Evolutionary conservation across 345 rosid species (phyloP).

Genomic region (Acer saccharum): DNA sequence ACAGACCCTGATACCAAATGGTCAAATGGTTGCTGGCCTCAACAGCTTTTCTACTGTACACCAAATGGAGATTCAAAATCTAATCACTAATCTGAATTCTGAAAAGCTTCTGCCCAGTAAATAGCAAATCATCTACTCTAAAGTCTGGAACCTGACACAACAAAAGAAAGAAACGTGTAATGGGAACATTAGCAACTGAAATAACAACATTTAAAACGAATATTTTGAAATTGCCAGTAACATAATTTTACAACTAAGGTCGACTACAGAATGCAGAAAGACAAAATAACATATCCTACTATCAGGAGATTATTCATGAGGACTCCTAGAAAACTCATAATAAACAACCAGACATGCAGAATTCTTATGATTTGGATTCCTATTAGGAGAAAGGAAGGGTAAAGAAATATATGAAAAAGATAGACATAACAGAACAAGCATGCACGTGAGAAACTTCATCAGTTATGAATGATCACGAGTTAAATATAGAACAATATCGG

Average conservation of each 20-base stretch:
- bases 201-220: background rate
- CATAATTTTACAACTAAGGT: background rate
- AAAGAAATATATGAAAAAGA: too few species aligned
- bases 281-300: background rate
- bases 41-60: conserved; percentile 35
- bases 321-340: background rate
- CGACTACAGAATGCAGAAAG: background rate
- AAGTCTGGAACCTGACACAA: conserved; percentile 27
- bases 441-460: too few species aligned
- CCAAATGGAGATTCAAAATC: conserved; percentile 26
- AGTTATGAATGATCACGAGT: too few species aligned
- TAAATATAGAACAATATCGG: too few species aligned
- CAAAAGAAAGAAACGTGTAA: background rate
- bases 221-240: background rate
- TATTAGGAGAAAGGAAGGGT: too few species aligned
- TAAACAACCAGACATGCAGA: too few species aligned
- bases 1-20: conserved; percentile 8
- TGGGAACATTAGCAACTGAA: background rate
- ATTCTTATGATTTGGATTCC: background rate
- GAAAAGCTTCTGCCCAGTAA: conserved; percentile 21
- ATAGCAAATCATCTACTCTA: conserved; percentile 34
- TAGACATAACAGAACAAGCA: too few species aligned
- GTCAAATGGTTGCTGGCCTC: conserved; percentile 13
- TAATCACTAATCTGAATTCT: conserved; percentile 15
- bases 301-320: background rate